Conservation (phyloP, 495 filamentous ascomycete species). For the Neurospora sp. region DNA sequence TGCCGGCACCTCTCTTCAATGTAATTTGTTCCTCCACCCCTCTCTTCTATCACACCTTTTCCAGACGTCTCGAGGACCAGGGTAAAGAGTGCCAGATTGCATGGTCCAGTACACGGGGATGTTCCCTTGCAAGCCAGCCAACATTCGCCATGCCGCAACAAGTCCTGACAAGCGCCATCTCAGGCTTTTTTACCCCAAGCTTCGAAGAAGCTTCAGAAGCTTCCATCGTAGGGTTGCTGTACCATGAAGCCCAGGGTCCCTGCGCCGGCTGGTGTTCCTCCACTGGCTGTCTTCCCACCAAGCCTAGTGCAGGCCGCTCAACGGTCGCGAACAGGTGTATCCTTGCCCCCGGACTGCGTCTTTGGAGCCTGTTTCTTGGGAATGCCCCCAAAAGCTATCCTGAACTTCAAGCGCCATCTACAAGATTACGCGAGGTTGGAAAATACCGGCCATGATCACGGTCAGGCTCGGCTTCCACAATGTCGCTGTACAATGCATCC, state of each 20-base stretch:
- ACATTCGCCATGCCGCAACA: neutral
- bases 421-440: neutral
- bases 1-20: neutral
- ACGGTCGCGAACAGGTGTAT: neutral
- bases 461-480: neutral
- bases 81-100: conserved; percentile 7
- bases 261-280: neutral
- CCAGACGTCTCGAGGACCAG: conserved; percentile 9
- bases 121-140: neutral
- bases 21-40: neutral
- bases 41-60: conserved; percentile 12
- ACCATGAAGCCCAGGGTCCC: neutral
- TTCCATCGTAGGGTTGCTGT: neutral
- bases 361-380: neutral
- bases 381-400: neutral
- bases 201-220: neutral
- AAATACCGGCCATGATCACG: neutral
- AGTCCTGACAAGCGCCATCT: neutral
- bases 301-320: neutral
- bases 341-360: neutral
- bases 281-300: neutral
- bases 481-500: neutral
- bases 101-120: conserved; percentile 15
- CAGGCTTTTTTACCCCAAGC: neutral
- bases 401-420: neutral